These are phyloP conservation scores for Linum tenue DNA, from an alignment of 345 rosid genomes.

Conservation along the genomic window DNA sequence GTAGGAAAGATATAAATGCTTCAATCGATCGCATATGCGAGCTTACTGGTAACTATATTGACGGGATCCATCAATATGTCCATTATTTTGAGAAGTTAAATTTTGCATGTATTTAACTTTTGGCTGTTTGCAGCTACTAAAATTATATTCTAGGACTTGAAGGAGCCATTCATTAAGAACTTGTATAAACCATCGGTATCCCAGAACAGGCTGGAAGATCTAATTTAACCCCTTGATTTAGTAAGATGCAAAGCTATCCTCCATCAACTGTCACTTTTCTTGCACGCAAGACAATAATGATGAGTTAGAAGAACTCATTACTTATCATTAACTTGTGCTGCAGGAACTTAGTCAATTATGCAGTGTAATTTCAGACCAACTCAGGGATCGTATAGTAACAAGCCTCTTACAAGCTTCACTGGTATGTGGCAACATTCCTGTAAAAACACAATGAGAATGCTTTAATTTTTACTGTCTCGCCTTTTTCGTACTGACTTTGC, in stretches of 20 bases:
- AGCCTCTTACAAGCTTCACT: constrained; percentile 92
- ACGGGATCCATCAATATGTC: too few species aligned
- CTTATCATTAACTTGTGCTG: constrained; percentile 15
- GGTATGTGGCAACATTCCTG: constrained; percentile 36
- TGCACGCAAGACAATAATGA: too few species aligned
- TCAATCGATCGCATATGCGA: constrained; percentile 80
- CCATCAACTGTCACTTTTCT: neutral
- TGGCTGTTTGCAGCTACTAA: constrained; percentile 64
- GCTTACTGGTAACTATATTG: constrained; percentile 58
- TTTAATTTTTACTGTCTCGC: constrained; percentile 8
- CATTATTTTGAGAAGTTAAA: constrained; percentile 7
- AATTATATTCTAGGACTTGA: constrained; percentile 80
- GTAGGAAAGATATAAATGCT: constrained; percentile 79
- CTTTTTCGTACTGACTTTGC: constrained; percentile 1
- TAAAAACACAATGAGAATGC: neutral
- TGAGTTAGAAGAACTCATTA: too few species aligned
- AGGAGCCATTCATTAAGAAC: constrained; percentile 75
- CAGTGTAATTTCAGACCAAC: constrained; percentile 65
- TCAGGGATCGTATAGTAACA: constrained; percentile 88
- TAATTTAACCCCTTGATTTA: constrained; percentile 69
- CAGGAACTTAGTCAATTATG: constrained; percentile 90
- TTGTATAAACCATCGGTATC: constrained; percentile 70
- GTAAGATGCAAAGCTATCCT: constrained; percentile 30
- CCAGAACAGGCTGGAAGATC: constrained; percentile 67
- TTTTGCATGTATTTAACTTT: constrained; percentile 16